These are phyloP conservation scores for Colletotrichum noveboracense DNA, from an alignment of 2,329 filamentous ascomycete genomes.

Conservation along the genomic window DNA sequence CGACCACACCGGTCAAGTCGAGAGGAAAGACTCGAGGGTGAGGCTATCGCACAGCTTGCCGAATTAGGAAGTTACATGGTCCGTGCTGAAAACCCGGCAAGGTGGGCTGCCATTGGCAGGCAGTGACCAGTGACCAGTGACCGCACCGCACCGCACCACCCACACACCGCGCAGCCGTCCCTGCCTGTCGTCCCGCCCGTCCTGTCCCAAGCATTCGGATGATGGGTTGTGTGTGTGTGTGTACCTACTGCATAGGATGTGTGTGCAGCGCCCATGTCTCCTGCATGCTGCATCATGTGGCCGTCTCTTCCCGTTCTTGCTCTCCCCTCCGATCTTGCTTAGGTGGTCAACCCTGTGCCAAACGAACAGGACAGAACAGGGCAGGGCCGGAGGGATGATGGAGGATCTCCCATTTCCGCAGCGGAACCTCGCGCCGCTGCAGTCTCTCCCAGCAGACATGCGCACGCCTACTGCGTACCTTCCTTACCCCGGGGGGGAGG, in stretches of 20 bases:
- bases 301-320: background rate
- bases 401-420: background rate
- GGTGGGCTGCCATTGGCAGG: background rate
- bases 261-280: background rate
- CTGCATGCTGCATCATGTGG: background rate
- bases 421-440: background rate
- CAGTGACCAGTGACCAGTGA: background rate
- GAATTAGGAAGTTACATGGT: background rate
- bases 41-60: constrained; percentile 18
- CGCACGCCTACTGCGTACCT: background rate
- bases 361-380: background rate
- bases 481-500: background rate
- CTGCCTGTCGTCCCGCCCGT: constrained; percentile 11
- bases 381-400: background rate
- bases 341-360: background rate
- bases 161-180: background rate
- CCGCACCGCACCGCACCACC: too few relatives aligned
- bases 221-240: background rate
- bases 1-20: background rate
- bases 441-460: background rate
- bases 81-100: background rate
- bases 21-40: background rate
- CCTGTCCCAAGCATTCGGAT: constrained; percentile 19
- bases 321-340: background rate
- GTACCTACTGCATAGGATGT: background rate